phyloP scores from a whole-genome alignment of 1,284 basidiomycete species.

The Melampsora abietis-canadensis region DNA sequence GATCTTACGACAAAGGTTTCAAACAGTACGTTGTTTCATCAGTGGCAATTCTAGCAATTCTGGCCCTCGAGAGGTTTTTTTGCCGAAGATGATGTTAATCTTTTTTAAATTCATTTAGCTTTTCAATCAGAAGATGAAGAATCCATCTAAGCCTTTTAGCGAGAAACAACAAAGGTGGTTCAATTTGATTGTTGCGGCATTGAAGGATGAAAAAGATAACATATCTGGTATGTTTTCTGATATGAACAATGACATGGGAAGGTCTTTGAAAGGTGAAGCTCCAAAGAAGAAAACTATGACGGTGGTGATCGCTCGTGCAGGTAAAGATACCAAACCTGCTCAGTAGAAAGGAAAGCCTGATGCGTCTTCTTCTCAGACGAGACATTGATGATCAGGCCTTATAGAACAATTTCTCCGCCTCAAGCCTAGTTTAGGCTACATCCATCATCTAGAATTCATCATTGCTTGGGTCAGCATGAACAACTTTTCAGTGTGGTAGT shows the following conservation, averaged over 20 bases:
- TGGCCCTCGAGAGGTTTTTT: background rate
- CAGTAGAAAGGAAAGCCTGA: no score
- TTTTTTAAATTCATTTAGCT: constrained; percentile 16
- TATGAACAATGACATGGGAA: background rate
- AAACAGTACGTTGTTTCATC: constrained; percentile 12
- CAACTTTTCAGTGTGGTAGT: no score
- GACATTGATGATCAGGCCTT: no score
- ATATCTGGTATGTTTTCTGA: background rate
- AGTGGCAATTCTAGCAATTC: background rate
- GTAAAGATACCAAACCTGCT: background rate
- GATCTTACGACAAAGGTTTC: constrained; percentile 38
- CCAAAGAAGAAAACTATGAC: constrained; percentile 10
- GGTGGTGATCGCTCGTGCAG: background rate
- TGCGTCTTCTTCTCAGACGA: no score
- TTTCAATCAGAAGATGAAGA: constrained; percentile 43
- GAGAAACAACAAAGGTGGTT: constrained; percentile 42
- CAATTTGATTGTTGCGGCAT: constrained; percentile 28
- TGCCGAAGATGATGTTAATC: background rate
- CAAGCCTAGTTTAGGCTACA: no score
- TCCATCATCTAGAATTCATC: no score
- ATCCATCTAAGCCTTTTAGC: constrained; percentile 30
- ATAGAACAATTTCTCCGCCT: no score
- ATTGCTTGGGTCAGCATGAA: no score
- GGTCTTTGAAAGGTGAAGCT: constrained; percentile 1
- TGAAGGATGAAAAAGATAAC: constrained; percentile 37